These are phyloP conservation scores for Arabidopsis hybrid DNA, from an alignment of 441 rosid genomes.

Conservation along the genomic window DNA sequence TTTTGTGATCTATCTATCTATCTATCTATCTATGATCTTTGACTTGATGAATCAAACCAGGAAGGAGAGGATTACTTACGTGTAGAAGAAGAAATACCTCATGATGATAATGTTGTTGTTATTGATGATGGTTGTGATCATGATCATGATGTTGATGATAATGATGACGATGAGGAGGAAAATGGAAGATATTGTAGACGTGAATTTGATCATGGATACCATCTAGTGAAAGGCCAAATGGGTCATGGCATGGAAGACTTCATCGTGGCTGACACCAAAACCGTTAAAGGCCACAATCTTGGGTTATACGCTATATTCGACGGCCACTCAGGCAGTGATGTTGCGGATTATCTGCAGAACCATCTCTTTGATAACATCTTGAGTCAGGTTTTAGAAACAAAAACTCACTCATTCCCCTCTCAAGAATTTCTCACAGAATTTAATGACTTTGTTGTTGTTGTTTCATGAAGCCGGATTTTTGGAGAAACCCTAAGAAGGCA, in stretches of 20 bases:
- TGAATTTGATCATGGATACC: conserved; percentile 50
- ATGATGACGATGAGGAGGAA: conserved; percentile 23
- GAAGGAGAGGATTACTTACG: conserved; percentile 3
- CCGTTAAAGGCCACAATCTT: conserved; percentile 48
- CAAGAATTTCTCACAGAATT: not conserved
- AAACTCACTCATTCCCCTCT: not conserved
- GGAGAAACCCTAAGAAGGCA: conserved; percentile 49
- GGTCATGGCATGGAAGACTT: conserved; percentile 65
- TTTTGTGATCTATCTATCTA: not conserved
- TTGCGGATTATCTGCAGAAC: conserved; percentile 55
- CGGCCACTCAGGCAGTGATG: conserved; percentile 60
- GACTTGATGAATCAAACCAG: not conserved
- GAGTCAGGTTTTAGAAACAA: conserved; percentile 44
- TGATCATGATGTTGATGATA: not conserved
- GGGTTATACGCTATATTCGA: conserved; percentile 64
- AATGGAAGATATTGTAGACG: conserved; percentile 9
- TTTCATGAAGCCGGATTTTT: conserved; percentile 51
- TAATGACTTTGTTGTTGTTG: not conserved
- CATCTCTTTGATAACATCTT: conserved; percentile 58
- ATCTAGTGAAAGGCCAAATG: conserved; percentile 60
- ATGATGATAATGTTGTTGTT: not conserved
- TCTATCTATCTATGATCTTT: not conserved
- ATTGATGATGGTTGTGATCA: not conserved
- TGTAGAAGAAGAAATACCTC: conserved; percentile 33
- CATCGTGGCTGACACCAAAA: conserved; percentile 54